A percentile compares a stretch with the other conserved stretches of the same genome.
Evolutionary conservation across 306 rosid species (phyloP).

Genomic region (Vigna angularis): DNA sequence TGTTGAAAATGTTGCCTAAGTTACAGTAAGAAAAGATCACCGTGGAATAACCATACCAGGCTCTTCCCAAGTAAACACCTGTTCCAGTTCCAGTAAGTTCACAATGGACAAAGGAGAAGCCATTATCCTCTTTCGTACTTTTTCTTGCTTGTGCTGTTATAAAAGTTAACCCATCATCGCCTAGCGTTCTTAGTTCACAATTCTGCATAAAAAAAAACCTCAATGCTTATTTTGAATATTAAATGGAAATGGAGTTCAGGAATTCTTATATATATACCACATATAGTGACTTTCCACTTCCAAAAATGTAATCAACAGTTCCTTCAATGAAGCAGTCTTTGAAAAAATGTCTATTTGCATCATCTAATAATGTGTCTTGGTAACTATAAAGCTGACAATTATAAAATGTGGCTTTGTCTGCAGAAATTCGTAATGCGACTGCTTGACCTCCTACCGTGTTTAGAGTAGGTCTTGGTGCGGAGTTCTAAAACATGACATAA

Average conservation of each 20-base stretch:
- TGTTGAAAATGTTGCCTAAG: slow-evolving; percentile 38
- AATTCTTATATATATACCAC: slow-evolving; percentile 18
- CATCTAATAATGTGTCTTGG: slow-evolving; percentile 43
- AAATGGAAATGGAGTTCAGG: too few species aligned
- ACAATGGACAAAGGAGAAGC: slow-evolving; percentile 66
- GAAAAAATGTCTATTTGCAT: slow-evolving; percentile 33
- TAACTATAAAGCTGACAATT: not conserved
- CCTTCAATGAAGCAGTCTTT: slow-evolving; percentile 38
- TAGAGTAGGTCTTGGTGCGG: slow-evolving; percentile 37
- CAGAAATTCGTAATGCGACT: slow-evolving; percentile 36
- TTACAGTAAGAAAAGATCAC: slow-evolving; percentile 50
- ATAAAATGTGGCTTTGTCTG: slow-evolving; percentile 8
- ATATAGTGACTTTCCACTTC: slow-evolving; percentile 41
- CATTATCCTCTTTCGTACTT: not conserved
- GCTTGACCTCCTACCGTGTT: slow-evolving; percentile 25
- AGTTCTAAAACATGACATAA: slow-evolving; percentile 12
- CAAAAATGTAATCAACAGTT: slow-evolving; percentile 40
- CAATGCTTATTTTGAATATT: too few species aligned
- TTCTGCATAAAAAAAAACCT: slow-evolving; percentile 46
- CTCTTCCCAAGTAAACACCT: not conserved
- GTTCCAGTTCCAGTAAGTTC: slow-evolving; percentile 44
- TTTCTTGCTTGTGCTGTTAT: slow-evolving; percentile 69
- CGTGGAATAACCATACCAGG: not conserved
- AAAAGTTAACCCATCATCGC: slow-evolving; percentile 20
- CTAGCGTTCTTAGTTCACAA: slow-evolving; percentile 39